Percentiles rank a stretch among this genome's conserved stretches.
These are phyloP conservation scores for Blastobotrys indianensis DNA, from an alignment of 1,139 yeast species.

Conservation along the genomic window DNA sequence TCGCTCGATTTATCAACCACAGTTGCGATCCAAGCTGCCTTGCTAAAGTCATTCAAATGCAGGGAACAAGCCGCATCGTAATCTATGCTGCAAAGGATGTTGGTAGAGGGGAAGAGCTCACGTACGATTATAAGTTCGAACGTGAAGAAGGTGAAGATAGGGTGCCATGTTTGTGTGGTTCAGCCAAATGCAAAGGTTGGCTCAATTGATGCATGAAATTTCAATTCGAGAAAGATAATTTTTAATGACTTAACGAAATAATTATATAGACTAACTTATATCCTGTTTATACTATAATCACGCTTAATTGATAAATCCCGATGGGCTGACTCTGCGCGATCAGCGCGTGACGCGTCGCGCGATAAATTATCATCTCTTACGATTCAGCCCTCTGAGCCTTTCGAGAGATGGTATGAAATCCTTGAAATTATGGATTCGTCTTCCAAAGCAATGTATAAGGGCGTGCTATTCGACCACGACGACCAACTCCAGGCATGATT, in stretches of 20 bases:
- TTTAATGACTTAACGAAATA: background rate
- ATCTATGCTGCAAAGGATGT: constrained; percentile 89
- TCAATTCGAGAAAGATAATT: too few relatives aligned
- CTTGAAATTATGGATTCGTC: too few relatives aligned
- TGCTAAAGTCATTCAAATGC: constrained; percentile 92
- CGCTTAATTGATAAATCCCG: too few relatives aligned
- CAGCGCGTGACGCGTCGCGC: too few relatives aligned
- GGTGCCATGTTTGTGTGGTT: constrained; percentile 90
- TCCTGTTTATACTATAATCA: too few relatives aligned
- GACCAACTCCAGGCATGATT: constrained; percentile 2
- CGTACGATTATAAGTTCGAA: constrained; percentile 93
- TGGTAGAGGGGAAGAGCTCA: constrained; percentile 67
- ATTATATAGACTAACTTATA: too few relatives aligned
- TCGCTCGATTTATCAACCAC: constrained; percentile 87
- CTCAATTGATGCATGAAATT: constrained; percentile 46
- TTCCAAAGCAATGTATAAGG: too few relatives aligned
- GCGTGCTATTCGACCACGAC: too few relatives aligned
- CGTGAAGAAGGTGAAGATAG: constrained; percentile 90
- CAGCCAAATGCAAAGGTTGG: constrained; percentile 89
- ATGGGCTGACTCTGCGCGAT: too few relatives aligned
- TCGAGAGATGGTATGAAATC: too few relatives aligned
- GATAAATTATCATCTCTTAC: too few relatives aligned
- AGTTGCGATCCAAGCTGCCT: constrained; percentile 97
- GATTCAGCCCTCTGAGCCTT: too few relatives aligned
- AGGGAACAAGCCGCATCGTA: constrained; percentile 89